Base-by-base conservation (phyloP, 192 early-diverging fungal genomes). In the Coemansia sp. region DNA sequence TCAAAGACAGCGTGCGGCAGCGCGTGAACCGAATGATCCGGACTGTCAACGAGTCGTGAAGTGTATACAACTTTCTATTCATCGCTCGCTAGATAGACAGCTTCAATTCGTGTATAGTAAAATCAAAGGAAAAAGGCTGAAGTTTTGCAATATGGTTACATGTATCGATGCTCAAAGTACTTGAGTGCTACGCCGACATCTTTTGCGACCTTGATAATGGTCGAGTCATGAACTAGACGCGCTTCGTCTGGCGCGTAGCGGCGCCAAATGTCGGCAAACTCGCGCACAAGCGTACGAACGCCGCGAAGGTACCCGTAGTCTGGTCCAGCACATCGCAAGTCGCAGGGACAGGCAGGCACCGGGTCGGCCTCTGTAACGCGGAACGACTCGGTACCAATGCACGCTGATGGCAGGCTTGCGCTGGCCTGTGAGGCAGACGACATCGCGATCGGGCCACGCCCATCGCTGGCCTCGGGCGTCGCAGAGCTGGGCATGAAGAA, bases 221-320 rank as follows among this genome's bases (percentile, higher is more conserved):
- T 57, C 19, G 62, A 37, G 53, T 75, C 69, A 20, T 81, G 78
- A 19, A 75, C 20, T 24, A 60, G 43, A 1, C 78, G 68, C 15
- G 69, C 79, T 19, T 82, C 71, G 39, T 76, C 74, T 9, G 71
- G 63, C 6, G 81, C 83, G 31, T 82, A 82, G n/a, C 73, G 70
- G 32, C 72, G 78, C 83, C 83, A 85, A 24, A 85, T 83, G 25
- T 85, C 74, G 12, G 68, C 81, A 62, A 87, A 85, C 61, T 77
- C 80, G 29, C 73, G 67, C 24, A 85, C 77, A 53, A 85, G 54
- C 5, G 80, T 87, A 27, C 82, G 74, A 41, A 87, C 60, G 22
- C 86, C 86, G 9, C 76, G 71, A 17, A 53, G 76, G 39, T 87
- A 87, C 20, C 86, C 86, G 57, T 74, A 77, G 62, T 85, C 79